Evolutionary conservation across 73 alveolate genomes (phyloP).

Genomic region (Effrenium voratum): DNA sequence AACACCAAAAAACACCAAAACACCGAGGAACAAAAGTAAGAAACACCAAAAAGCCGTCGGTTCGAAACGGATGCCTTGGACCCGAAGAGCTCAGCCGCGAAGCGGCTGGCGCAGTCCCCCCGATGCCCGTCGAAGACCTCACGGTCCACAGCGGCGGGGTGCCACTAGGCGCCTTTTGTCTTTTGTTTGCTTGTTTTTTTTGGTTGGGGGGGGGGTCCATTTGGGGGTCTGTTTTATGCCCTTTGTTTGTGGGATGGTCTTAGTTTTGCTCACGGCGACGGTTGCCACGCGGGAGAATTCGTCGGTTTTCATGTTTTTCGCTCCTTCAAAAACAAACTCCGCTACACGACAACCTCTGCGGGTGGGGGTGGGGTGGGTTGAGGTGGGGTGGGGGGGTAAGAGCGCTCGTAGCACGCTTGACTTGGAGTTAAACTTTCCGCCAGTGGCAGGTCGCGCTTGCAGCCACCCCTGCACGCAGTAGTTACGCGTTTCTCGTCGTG

Average conservation of each 20-base stretch:
- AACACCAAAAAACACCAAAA: background rate
- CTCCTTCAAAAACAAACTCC: background rate
- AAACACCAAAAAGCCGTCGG: background rate
- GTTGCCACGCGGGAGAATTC: background rate
- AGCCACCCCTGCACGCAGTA: too few species aligned
- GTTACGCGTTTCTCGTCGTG: too few species aligned
- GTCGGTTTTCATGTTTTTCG: background rate
- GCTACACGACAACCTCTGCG: too few species aligned
- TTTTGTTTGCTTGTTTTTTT: background rate
- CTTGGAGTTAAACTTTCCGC: too few species aligned
- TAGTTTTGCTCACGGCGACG: background rate
- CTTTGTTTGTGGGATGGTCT: background rate
- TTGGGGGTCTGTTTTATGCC: background rate
- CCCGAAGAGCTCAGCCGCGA: conserved; percentile 68
- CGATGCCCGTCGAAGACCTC: conserved; percentile 78
- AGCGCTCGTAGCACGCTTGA: too few species aligned
- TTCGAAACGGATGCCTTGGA: background rate
- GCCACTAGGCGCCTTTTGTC: background rate
- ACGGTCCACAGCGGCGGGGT: background rate
- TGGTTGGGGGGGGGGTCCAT: background rate
- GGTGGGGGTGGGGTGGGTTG: too few species aligned
- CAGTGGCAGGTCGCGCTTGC: too few species aligned
- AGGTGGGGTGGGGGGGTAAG: too few species aligned
- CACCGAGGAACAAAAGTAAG: background rate
- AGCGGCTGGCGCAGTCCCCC: conserved; percentile 79